Base-by-base conservation (phyloP, 306 rosid species). In the Gastrolobium villosum region DNA sequence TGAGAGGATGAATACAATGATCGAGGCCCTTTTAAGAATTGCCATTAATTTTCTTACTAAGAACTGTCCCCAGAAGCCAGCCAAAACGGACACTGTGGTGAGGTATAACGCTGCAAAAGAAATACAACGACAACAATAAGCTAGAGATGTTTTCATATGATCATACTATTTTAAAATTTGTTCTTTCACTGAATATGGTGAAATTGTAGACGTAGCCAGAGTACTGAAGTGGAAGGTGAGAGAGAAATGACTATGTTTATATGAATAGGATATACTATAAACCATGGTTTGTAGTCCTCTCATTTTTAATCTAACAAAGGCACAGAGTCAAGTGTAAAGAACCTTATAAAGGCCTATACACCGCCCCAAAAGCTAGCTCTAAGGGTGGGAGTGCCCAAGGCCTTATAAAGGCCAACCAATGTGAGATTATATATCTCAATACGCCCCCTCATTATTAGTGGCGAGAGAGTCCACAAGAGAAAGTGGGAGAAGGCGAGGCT, bases 31-130 rank as follows among this genome's bases (percentile, higher is more conserved):
- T 46, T 65, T 79, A 10, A 94, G 86, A 84, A 90, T 15, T 65
- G 83, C 52, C 28, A 89, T 79, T 34, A 90, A 44, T 79, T 86
- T 94, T 76, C 98, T 83, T 5, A 94, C 86, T 0, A 89, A 43
- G 39, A 39, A 87, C 39, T 94, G 97, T 32, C 97, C 97, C 91
- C 91, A 91, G 53, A 92, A 94, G 36, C 97, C 97, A 57, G 98
- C 98, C 63, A 90, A 55, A 36, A 92, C 77, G 9, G 98, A 94
- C 39, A 94, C 92, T 1, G 85, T 49, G 1, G 90, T 85, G 74
- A 94, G 94, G 84, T 90, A 94, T 28, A 92, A 5, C 2, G 96
- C 97, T 94, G 85, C 90, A 50, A 78, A 60, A 45, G 56, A 50
- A 62, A 64, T 32, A 5, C 13, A 32, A 7, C 37, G 13, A 36